These are phyloP conservation scores for Orobanche coerulescens DNA, from an alignment of 257 asterid genomes.

Conservation along the genomic window DNA sequence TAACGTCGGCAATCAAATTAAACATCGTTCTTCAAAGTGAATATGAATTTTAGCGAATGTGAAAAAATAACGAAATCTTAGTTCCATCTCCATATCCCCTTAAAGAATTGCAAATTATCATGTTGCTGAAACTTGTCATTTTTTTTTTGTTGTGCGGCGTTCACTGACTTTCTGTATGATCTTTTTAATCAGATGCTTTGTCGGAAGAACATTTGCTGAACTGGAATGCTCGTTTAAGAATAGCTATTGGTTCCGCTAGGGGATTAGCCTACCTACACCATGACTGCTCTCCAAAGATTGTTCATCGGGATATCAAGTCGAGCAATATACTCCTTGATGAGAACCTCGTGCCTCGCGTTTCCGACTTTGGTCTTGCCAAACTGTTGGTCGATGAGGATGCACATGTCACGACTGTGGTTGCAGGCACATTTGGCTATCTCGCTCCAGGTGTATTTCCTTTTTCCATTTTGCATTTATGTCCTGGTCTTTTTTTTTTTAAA, in stretches of 20 bases:
- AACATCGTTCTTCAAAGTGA: too few species aligned
- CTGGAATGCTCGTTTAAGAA: slow-evolving; percentile 74
- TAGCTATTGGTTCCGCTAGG: slow-evolving; percentile 92
- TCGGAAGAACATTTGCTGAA: slow-evolving; percentile 43
- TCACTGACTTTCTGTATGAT: background rate
- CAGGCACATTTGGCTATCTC: slow-evolving; percentile 92
- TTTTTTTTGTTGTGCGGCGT: background rate
- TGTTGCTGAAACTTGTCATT: too few species aligned
- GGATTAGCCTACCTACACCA: slow-evolving; percentile 92
- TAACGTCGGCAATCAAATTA: too few species aligned
- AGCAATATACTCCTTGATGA: slow-evolving; percentile 93
- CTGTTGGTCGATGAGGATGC: slow-evolving; percentile 88
- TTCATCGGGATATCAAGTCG: slow-evolving; percentile 89
- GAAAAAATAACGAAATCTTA: too few species aligned
- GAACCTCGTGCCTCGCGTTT: slow-evolving; percentile 83
- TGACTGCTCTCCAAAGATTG: slow-evolving; percentile 78
- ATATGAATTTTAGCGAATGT: too few species aligned
- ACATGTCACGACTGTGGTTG: slow-evolving; percentile 94
- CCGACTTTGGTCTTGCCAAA: slow-evolving; percentile 96
- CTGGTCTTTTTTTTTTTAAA: too few species aligned
- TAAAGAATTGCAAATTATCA: too few species aligned
- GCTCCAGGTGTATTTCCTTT: slow-evolving; percentile 69
- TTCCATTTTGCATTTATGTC: too few species aligned
- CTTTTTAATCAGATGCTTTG: slow-evolving; percentile 32
- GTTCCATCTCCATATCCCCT: too few species aligned